These are phyloP conservation scores for Neofusicoccum ribis DNA, from an alignment of 2,329 filamentous ascomycete genomes.

Conservation along the genomic window DNA sequence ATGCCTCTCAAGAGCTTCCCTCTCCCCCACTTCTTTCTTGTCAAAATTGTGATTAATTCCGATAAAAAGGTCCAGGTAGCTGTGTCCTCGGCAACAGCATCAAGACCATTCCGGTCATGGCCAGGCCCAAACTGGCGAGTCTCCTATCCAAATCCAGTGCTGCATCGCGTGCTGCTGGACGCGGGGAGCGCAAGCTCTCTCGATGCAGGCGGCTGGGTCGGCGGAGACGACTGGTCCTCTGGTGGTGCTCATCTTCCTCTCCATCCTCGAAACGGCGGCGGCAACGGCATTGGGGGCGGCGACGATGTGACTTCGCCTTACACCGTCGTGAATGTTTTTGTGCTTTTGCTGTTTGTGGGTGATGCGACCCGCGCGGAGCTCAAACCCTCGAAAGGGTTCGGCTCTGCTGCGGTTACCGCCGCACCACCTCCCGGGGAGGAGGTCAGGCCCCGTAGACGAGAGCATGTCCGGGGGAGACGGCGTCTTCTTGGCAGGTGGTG, in stretches of 20 bases:
- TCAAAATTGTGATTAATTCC: conserved; percentile 2
- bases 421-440: neutral
- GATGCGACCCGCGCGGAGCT: neutral
- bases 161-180: conserved; percentile 4
- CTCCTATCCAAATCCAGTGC: conserved; percentile 16
- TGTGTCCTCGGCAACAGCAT: neutral
- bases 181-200: neutral
- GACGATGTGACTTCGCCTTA: no score
- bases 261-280: neutral
- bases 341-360: neutral
- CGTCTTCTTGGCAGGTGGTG: neutral
- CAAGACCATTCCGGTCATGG: conserved; percentile 8
- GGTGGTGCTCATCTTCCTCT: neutral
- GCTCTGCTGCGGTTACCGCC: no score
- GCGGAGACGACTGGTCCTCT: neutral
- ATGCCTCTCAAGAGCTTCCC: neutral
- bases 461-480: neutral
- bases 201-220: conserved; percentile 1
- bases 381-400: neutral
- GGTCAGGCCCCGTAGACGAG: neutral
- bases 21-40: neutral
- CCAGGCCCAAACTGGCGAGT: conserved; percentile 15
- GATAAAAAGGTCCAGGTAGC: neutral
- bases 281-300: neutral
- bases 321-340: neutral